A percentile compares a stretch with the other conserved stretches of the same genome.
phyloP scores from a whole-genome alignment of 2,329 filamentous ascomycete genomes.

The Stagonosporopsis chrysanthemi region DNA sequence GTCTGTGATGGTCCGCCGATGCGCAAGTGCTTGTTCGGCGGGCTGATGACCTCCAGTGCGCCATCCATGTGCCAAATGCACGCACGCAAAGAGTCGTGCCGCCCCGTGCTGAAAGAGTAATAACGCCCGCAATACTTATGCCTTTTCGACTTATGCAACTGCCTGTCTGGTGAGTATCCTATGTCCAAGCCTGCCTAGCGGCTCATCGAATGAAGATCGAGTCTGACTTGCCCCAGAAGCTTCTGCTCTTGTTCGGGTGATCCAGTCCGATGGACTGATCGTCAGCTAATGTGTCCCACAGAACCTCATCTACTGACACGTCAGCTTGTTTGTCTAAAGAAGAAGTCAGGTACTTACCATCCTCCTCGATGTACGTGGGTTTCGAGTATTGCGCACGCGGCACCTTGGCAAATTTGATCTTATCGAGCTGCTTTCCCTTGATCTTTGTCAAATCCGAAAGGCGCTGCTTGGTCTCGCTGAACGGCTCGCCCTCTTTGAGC shows the following conservation, averaged over 20 bases:
- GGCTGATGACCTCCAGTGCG: conserved; percentile 4
- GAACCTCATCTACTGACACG: conserved; percentile 52
- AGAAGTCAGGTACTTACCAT: conserved; percentile 70
- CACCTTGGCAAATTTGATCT: conserved; percentile 90
- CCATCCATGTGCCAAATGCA: conserved; percentile 1
- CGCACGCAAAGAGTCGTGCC: neutral
- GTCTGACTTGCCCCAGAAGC: conserved; percentile 67
- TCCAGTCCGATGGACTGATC: conserved; percentile 62
- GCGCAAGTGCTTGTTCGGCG: conserved; percentile 1
- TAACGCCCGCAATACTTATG: conserved; percentile 18
- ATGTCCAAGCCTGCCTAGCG: conserved; percentile 18
- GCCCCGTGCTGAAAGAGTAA: conserved; percentile 10
- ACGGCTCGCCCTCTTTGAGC: conserved; percentile 82
- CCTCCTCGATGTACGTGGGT: conserved; percentile 77
- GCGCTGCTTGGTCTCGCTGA: conserved; percentile 93
- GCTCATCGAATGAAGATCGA: conserved; percentile 67
- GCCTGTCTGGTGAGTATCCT: conserved; percentile 29
- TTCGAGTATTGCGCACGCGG: conserved; percentile 74
- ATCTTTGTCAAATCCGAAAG: conserved; percentile 90
- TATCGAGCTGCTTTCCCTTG: conserved; percentile 98
- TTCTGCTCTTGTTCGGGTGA: conserved; percentile 68
- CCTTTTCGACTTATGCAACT: conserved; percentile 11
- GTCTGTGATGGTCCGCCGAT: neutral
- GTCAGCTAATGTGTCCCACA: conserved; percentile 52
- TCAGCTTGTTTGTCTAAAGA: conserved; percentile 15